These are phyloP conservation scores for Macrocybe gigantea DNA, from an alignment of 768 basidiomycete genomes.

Conservation along the genomic window DNA sequence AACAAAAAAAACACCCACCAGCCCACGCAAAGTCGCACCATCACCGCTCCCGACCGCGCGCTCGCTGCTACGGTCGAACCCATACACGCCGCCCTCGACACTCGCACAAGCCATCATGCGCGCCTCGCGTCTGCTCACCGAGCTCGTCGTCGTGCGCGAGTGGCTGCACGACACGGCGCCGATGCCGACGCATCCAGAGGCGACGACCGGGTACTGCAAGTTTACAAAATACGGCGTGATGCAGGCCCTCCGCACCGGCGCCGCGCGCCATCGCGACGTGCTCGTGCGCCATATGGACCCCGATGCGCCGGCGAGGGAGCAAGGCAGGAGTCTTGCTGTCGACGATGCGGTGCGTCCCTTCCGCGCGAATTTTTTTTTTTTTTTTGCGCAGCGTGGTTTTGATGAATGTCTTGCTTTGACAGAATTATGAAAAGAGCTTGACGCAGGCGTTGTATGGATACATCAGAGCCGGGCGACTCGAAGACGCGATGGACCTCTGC, in stretches of 20 bases:
- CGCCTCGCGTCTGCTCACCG: slow-evolving; percentile 59
- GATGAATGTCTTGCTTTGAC: slow-evolving; percentile 1
- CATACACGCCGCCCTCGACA: slow-evolving; percentile 74
- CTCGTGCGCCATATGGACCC: slow-evolving; percentile 74
- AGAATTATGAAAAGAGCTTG: slow-evolving; percentile 81
- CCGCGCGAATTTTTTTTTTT: not conserved
- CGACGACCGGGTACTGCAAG: slow-evolving; percentile 77
- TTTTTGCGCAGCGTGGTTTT: not conserved
- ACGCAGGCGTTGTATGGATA: slow-evolving; percentile 75
- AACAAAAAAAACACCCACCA: slow-evolving; percentile 1
- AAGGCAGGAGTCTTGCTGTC: slow-evolving; percentile 53
- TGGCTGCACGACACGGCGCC: slow-evolving; percentile 82
- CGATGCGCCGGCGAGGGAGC: slow-evolving; percentile 63
- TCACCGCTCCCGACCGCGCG: slow-evolving; percentile 41
- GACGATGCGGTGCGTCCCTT: slow-evolving; percentile 67
- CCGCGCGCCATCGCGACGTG: slow-evolving; percentile 31
- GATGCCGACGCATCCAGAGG: slow-evolving; percentile 55
- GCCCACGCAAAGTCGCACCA: slow-evolving; percentile 65
- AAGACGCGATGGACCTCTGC: slow-evolving; percentile 80
- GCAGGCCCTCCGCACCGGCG: slow-evolving; percentile 53
- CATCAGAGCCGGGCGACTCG: slow-evolving; percentile 79
- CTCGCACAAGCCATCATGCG: slow-evolving; percentile 72
- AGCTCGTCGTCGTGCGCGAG: slow-evolving; percentile 79
- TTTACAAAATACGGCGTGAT: slow-evolving; percentile 74
- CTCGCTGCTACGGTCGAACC: slow-evolving; percentile 60